A percentile compares a stretch with the other conserved stretches of the same genome.
Conservation (phyloP, 2,329 filamentous ascomycete genomes). For the Aspergillus quadrilineatus region DNA sequence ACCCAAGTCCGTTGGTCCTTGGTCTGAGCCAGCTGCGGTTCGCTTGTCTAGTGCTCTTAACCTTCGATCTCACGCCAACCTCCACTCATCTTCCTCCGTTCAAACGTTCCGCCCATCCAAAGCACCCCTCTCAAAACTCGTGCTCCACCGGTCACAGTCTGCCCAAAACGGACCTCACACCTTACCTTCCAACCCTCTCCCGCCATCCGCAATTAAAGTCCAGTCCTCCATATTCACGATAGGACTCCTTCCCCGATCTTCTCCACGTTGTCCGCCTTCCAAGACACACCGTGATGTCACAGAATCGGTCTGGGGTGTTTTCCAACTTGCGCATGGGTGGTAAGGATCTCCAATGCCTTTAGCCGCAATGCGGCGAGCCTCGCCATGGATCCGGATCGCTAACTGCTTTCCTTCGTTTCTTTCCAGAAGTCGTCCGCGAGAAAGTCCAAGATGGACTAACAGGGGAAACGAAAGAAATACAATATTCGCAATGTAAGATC, state of each 20-base stretch:
- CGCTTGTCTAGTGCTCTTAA: slow-evolving; percentile 27
- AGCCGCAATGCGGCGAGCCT: slow-evolving; percentile 23
- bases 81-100: slow-evolving; percentile 33
- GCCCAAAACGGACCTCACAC: slow-evolving; percentile 58
- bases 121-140: slow-evolving; percentile 31
- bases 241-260: slow-evolving; percentile 27
- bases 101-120: slow-evolving; percentile 37
- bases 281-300: slow-evolving; percentile 66
- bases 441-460: slow-evolving; percentile 98
- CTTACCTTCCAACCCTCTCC: slow-evolving; percentile 36
- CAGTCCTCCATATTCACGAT: slow-evolving; percentile 44
- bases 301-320: slow-evolving; percentile 89
- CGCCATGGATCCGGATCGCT: slow-evolving; percentile 13
- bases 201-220: slow-evolving; percentile 48
- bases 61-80: slow-evolving; percentile 35
- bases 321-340: slow-evolving; percentile 91
- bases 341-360: slow-evolving; percentile 53
- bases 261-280: slow-evolving; percentile 21
- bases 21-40: slow-evolving; percentile 28
- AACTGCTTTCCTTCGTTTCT: slow-evolving; percentile 16
- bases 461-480: slow-evolving; percentile 92
- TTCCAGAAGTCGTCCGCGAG: slow-evolving; percentile 89
- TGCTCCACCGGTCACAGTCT: slow-evolving; percentile 34
- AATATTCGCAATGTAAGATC: slow-evolving; percentile 99
- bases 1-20: slow-evolving; percentile 25